phyloP scores from a whole-genome alignment of 805 yeast species.

The Lachancea sp. region DNA sequence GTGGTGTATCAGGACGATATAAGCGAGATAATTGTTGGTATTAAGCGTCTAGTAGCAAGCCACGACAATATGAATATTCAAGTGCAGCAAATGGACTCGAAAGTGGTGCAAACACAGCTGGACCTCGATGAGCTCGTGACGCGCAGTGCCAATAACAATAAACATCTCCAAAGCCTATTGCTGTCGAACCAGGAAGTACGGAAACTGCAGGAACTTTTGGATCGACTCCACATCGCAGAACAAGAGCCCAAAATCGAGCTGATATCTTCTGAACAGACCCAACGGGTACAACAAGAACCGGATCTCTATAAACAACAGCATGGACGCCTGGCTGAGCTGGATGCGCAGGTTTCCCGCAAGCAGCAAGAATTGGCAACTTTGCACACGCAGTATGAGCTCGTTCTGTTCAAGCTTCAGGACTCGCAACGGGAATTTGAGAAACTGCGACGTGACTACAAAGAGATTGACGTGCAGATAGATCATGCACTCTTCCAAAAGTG shows the following conservation, averaged over 20 bases:
- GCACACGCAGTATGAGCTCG: conserved; percentile 3
- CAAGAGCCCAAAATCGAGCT: not conserved
- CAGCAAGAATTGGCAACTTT: conserved; percentile 10
- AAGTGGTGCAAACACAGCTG: conserved; percentile 12
- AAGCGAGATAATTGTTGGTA: conserved; percentile 11
- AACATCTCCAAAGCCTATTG: conserved; percentile 14
- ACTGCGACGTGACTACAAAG: conserved; percentile 3
- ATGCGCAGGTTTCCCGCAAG: conserved; percentile 4
- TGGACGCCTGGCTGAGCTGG: not conserved
- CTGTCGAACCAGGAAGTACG: conserved; percentile 12
- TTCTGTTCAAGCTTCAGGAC: not conserved
- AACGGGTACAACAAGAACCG: conserved; percentile 5
- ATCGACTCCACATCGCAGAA: conserved; percentile 4
- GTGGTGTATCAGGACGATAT: conserved; percentile 6
- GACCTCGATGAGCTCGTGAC: conserved; percentile 14
- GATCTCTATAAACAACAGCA: conserved; percentile 2
- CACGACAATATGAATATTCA: conserved; percentile 7
- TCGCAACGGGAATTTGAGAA: conserved; percentile 3
- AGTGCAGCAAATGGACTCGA: conserved; percentile 12
- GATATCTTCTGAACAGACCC: not conserved
- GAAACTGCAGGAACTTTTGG: conserved; percentile 7
- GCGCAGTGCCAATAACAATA: conserved; percentile 15
- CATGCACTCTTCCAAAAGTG: conserved; percentile 7
- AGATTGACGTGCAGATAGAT: conserved; percentile 5
- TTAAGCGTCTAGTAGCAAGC: conserved; percentile 10